Evolutionary conservation across 306 rosid species (phyloP), one percentile per base, ranked within the genome.

Genomic region (Sechiopsis laciniata): DNA sequence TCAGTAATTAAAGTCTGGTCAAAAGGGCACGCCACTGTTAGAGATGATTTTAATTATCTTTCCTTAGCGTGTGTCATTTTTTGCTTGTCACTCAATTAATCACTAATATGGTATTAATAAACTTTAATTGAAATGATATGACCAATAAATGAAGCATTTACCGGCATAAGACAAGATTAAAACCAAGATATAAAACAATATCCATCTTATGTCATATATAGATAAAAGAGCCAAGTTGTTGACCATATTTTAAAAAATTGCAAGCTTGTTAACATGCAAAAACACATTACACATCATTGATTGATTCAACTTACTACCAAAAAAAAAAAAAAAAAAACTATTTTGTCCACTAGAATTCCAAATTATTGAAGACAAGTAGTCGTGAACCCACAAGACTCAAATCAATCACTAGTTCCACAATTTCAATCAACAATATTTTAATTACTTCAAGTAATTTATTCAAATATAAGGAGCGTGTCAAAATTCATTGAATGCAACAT

Each of bases 401-500:
- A 64, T 64, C 53, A n/a, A 64, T 64, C 53, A 40, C 22, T 35
- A 40, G 71, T 65, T 11, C 51, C 2, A 7, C 15, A 37, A 37
- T 37, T 37, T 37, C 45, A 37, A 37, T 37, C 45, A 37, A 37
- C 45, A 5, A 37, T 5, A 2, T 37, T 37, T 37, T 37, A 37
- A 37, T 37, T 37, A 37, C 45, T 37, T 6, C 0, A 37, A 37
- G 45, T 37, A 65, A 65, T 62, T 16, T 20, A 16, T 32, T 26
- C n/a, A 62, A 62, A n/a, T 37, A 32, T 35, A 15, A 35, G 29
- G 8, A 20, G 24, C 16, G 48, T 62, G 68, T 15, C 68, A 62
- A 32, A 37, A 65, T 65, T 40, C 71, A 65, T 65, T 65, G 71
- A 65, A 65, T 65, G 71, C 16, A 40, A 65, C 26, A 65, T 17